A percentile compares a stretch with the other conserved stretches of the same genome.
These are phyloP conservation scores for Eutypella sp. DNA, from an alignment of 2,329 filamentous ascomycete species.

Conservation along the genomic window DNA sequence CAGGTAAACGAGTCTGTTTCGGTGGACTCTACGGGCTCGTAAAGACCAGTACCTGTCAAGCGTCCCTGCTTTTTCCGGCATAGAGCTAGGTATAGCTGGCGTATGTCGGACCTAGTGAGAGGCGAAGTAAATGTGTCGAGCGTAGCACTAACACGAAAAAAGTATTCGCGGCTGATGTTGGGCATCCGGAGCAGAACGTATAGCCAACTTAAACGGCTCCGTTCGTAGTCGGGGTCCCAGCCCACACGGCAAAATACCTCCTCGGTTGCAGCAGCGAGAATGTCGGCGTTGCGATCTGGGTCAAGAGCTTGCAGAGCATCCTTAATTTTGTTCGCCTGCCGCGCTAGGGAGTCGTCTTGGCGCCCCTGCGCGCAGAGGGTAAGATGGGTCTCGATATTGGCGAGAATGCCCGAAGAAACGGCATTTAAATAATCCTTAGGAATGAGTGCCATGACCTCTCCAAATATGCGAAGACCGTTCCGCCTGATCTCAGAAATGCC, in stretches of 20 bases:
- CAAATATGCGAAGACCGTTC: conserved; percentile 21
- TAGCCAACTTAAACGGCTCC: conserved; percentile 21
- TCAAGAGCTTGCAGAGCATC: conserved; percentile 11
- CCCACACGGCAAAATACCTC: conserved; percentile 8
- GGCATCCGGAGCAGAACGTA: conserved; percentile 23
- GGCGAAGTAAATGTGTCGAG: conserved; percentile 14
- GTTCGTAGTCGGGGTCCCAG: conserved; percentile 5
- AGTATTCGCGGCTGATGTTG: conserved; percentile 10
- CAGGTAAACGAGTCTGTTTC: too few species aligned
- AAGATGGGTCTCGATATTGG: conserved; percentile 16
- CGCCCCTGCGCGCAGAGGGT: conserved; percentile 5
- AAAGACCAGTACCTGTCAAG: too few species aligned
- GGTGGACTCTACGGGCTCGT: too few species aligned
- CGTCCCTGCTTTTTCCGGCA: too few species aligned
- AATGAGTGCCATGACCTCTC: conserved; percentile 15
- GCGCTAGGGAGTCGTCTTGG: conserved; percentile 1
- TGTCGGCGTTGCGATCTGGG: conserved; percentile 8
- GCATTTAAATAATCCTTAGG: conserved; percentile 10
- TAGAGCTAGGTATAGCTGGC: conserved; percentile 19
- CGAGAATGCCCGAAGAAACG: conserved; percentile 13
- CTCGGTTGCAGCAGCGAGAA: conserved; percentile 16
- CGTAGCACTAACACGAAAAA: conserved; percentile 12
- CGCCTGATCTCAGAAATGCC: conserved; percentile 15
- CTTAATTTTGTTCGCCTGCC: conserved; percentile 22
- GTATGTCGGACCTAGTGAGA: conserved; percentile 17